phyloP scores from a whole-genome alignment of 257 asterid genomes.

The Craterostigma plantagineum region DNA sequence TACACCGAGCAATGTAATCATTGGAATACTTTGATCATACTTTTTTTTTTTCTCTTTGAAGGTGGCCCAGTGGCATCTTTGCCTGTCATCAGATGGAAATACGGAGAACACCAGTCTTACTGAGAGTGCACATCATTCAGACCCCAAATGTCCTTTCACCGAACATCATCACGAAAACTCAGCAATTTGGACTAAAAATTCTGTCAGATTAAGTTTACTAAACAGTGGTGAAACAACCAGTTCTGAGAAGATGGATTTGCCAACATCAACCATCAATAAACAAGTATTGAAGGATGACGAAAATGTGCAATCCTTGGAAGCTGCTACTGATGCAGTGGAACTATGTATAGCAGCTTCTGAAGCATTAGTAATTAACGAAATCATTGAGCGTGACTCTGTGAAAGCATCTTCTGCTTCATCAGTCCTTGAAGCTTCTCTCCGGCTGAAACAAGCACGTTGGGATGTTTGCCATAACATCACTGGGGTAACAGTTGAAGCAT shows the following conservation, averaged over 20 bases:
- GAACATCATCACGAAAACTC: slow-evolving; percentile 19
- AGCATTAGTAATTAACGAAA: slow-evolving; percentile 59
- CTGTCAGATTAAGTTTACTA: slow-evolving; percentile 10
- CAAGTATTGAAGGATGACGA: slow-evolving; percentile 17
- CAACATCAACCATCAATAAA: slow-evolving; percentile 12
- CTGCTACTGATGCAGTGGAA: slow-evolving; percentile 35
- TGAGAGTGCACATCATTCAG: slow-evolving; percentile 17
- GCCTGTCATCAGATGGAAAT: slow-evolving; percentile 29
- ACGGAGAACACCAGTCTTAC: slow-evolving; percentile 17
- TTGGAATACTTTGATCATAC: slow-evolving; percentile 9
- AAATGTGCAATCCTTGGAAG: slow-evolving; percentile 15
- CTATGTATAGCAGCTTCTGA: slow-evolving; percentile 75
- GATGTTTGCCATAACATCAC: slow-evolving; percentile 22
- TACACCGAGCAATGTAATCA: slow-evolving; percentile 7
- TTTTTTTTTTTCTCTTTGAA: slow-evolving; percentile 21
- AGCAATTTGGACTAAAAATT: slow-evolving; percentile 12
- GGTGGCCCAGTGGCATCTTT: slow-evolving; percentile 46
- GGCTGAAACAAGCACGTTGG: slow-evolving; percentile 57
- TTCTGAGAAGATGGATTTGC: slow-evolving; percentile 14
- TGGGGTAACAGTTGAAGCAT: slow-evolving; percentile 9
- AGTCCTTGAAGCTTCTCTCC: slow-evolving; percentile 64
- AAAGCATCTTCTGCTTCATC: slow-evolving; percentile 29
- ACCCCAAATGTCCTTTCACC: slow-evolving; percentile 9
- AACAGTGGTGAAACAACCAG: slow-evolving; percentile 7
- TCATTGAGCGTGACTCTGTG: slow-evolving; percentile 19